Evolutionary conservation across 192 early-diverging fungal species (phyloP).

Genomic region (Dissophora ornata): DNA sequence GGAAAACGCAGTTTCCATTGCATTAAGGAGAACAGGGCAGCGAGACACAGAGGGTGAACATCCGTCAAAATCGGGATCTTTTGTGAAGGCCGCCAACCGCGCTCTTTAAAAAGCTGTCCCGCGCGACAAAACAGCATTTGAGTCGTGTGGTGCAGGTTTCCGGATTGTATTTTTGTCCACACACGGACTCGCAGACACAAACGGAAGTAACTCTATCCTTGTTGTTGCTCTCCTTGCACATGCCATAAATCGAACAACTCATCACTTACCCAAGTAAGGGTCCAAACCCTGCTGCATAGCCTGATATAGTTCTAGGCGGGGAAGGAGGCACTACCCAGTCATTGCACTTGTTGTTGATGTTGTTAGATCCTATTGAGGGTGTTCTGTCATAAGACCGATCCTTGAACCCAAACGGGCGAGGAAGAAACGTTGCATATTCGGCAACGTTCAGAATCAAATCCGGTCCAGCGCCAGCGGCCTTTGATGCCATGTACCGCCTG

Average conservation of each 20-base stretch:
- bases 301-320: conserved; percentile 16
- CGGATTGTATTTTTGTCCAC: not conserved
- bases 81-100: not conserved
- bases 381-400: conserved; percentile 3
- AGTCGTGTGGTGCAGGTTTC: not conserved
- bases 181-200: too few relatives aligned
- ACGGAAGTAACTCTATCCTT: too few relatives aligned
- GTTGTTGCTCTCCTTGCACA: too few relatives aligned
- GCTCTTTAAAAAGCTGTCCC: not conserved
- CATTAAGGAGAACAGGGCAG: not conserved
- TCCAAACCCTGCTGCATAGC: conserved; percentile 28
- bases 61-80: not conserved
- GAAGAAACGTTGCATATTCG: conserved; percentile 19
- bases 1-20: not conserved
- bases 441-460: conserved; percentile 11
- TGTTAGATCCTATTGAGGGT: not conserved
- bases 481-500: conserved; percentile 1
- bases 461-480: not conserved
- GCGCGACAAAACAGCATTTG: not conserved
- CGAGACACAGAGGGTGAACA: not conserved
- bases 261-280: conserved; percentile 20
- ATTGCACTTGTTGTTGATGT: not conserved
- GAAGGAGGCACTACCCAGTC: conserved; percentile 18
- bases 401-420: conserved; percentile 19
- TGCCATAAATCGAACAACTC: too few relatives aligned